Evolutionary conservation across 139 green algal genomes (phyloP).

Genomic region (Tetraselmis striata): DNA sequence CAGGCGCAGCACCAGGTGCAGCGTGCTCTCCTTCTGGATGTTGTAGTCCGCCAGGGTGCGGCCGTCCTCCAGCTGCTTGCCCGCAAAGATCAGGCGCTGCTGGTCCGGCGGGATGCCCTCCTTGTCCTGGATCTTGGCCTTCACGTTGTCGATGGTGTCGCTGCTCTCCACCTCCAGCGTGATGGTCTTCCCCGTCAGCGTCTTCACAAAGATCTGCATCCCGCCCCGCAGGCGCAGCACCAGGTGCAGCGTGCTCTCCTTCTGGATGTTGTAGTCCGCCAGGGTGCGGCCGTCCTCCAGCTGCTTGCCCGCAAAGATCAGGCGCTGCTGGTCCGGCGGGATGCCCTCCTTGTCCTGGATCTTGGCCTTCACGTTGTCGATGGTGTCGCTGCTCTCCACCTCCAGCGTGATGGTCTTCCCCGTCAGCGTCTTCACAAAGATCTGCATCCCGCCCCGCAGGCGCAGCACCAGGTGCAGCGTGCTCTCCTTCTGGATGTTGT

Average conservation of each 20-base stretch:
- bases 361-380: constrained; percentile 46
- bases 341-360: constrained; percentile 75
- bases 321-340: constrained; percentile 91
- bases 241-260: constrained; percentile 73
- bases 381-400: constrained; percentile 30
- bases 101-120: constrained; percentile 88
- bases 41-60: constrained; percentile 96
- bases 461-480: constrained; percentile 69
- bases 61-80: constrained; percentile 96
- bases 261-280: constrained; percentile 98
- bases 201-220: constrained; percentile 89
- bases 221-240: constrained; percentile 58
- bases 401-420: constrained; percentile 77
- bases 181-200: constrained; percentile 91
- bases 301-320: constrained; percentile 98
- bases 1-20: constrained; percentile 62
- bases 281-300: constrained; percentile 93
- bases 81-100: constrained; percentile 95
- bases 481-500: constrained; percentile 95
- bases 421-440: constrained; percentile 89
- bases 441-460: constrained; percentile 59
- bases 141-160: constrained; percentile 45
- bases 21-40: constrained; percentile 88
- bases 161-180: constrained; percentile 73
- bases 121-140: constrained; percentile 57